Conservation (phyloP, 2,329 filamentous ascomycete genomes). For the Diplodia scrobiculata region DNA sequence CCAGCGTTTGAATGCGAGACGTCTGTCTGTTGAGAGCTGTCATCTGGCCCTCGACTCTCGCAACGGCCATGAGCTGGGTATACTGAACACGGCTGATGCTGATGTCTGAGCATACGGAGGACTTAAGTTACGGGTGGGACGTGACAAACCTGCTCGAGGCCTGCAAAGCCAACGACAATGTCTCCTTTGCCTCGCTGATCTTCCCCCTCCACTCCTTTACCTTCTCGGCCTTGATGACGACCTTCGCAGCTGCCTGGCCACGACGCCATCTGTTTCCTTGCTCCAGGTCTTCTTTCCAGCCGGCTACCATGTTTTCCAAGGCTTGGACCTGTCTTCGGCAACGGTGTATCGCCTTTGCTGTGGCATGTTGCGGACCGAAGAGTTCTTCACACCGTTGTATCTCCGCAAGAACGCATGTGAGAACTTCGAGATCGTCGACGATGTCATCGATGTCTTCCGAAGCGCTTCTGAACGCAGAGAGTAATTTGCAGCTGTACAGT, state of each 20-base stretch:
- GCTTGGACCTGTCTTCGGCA: neutral
- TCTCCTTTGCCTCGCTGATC: conserved; percentile 6
- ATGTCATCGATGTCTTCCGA: conserved; percentile 7
- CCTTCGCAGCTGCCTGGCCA: neutral
- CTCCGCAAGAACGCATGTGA: neutral
- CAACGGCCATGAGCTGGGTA: neutral
- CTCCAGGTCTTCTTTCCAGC: neutral
- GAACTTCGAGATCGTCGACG: conserved; percentile 8
- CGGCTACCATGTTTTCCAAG: neutral
- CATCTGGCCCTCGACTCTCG: neutral
- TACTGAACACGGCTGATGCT: neutral
- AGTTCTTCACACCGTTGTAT: conserved; percentile 1
- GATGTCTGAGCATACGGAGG: neutral
- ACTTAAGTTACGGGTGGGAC: accelerated
- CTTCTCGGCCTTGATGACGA: neutral
- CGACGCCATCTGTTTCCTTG: neutral
- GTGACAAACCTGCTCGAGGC: neutral
- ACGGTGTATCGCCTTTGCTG: neutral
- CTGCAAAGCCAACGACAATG: neutral
- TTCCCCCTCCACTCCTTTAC: neutral
- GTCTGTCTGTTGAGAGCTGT: neutral
- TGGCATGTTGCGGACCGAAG: neutral
- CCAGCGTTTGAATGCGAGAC: neutral
- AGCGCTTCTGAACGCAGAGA: neutral
- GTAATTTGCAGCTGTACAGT: neutral